Base-by-base conservation (phyloP, 805 yeast species). In the Teunomyces kruisii region DNA sequence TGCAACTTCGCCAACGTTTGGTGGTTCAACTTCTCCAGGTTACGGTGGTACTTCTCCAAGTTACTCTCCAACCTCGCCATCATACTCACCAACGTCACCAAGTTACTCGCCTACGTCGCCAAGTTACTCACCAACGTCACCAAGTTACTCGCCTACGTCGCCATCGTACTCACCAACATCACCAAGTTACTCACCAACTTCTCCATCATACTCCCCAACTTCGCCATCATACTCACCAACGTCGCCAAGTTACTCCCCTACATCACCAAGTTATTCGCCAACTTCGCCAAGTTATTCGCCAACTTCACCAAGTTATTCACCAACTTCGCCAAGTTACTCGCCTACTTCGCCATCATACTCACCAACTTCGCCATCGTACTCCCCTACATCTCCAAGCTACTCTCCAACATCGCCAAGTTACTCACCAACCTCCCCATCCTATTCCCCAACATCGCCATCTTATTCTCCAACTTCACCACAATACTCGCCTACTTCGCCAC, bases 201-300 rank as follows among this genome's bases (percentile, higher is more conserved):
- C 86, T 3, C 94, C 95, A 51, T 57, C 67, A 4, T 85, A 84
- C 59, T 72, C 81, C 0, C 92, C 94, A 50, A 88, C 96, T 0
- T 84, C 92, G 0, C 97, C 97, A 48, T 54, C 69, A 1, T 88
- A 88, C 65, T 76, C 84, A 1, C 96, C 96, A 39, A 86, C 94
- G 1, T 81, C 88, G 5, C 92, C 94, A 54, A 67, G 77, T 5
- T 80, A 83, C 61, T 72, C 83, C 0, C 87, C 88, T 41, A 81
- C 88, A 0, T 74, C 82, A 3, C 88, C 88, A 47, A 52, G 64
- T 2, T 83, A 83, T 59, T 70, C 80, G 0, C 94, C 94, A 43
- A 84, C 91, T 0, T 81, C 89, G 0, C 94, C 95, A 54, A 57
- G 73, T 12, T 86, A 84, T 65, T 71, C 80, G 0, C 89, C 88